Evolutionary conservation across 2,329 filamentous ascomycete species (phyloP).

Genomic region (Neofusicoccum cordaticola): DNA sequence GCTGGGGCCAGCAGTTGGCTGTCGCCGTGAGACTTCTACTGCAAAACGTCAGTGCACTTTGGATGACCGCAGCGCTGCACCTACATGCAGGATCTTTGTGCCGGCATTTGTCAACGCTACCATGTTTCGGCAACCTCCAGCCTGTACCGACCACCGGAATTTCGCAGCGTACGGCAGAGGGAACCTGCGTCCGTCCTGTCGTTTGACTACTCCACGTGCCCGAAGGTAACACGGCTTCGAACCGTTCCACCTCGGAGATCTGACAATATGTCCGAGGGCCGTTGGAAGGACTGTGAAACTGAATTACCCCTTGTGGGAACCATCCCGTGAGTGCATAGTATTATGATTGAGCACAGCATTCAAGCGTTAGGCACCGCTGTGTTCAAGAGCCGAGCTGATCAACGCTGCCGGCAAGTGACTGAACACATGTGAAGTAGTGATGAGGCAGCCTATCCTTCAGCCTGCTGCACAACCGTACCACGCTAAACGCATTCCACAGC

Average conservation of each 20-base stretch:
- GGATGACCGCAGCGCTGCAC: conserved; percentile 1
- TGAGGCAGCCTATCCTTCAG: background rate
- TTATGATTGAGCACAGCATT: background rate
- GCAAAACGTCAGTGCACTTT: background rate
- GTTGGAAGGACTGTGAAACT: background rate
- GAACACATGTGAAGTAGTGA: background rate
- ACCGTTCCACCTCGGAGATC: background rate
- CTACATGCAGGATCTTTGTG: conserved; percentile 15
- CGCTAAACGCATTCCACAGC: background rate
- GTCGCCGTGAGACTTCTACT: background rate
- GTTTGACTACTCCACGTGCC: conserved; percentile 2
- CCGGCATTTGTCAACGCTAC: background rate
- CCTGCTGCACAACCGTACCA: background rate
- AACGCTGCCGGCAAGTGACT: conserved; percentile 2
- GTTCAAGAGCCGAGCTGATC: background rate
- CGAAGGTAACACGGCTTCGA: background rate
- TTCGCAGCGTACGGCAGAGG: background rate
- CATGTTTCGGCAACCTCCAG: conserved; percentile 12
- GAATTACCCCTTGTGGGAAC: background rate
- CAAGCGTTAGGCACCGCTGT: background rate
- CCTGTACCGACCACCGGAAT: background rate
- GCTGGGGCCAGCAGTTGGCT: background rate
- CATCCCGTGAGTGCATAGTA: background rate
- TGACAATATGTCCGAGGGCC: background rate
- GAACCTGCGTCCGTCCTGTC: background rate